Percentiles rank a stretch among this genome's conserved stretches.
These are phyloP conservation scores for Calonectria honghensis DNA, from an alignment of 2,329 filamentous ascomycete species.

Conservation along the genomic window DNA sequence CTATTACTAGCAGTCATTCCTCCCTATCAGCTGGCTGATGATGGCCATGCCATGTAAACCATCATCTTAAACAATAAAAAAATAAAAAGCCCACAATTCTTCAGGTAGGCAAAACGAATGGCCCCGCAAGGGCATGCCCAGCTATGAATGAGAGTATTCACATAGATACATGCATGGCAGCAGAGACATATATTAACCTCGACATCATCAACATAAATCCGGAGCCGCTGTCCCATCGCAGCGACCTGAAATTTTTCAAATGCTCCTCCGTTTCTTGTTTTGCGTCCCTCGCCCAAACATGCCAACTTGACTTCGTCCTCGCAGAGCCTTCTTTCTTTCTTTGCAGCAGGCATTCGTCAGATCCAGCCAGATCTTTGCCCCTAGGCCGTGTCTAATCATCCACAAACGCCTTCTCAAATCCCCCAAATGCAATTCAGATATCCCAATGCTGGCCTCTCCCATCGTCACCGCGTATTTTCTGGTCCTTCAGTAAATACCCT, in stretches of 20 bases:
- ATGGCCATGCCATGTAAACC: neutral
- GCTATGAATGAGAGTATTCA: neutral
- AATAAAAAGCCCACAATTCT: neutral
- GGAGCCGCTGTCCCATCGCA: conserved; percentile 19
- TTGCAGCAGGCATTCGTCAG: conserved; percentile 28
- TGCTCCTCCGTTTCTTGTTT: conserved; percentile 29
- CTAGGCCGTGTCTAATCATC: conserved; percentile 52
- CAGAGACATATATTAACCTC: conserved; percentile 15
- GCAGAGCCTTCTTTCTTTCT: conserved; percentile 1
- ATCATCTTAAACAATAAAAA: neutral
- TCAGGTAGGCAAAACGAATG: neutral
- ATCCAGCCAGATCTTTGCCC: conserved; percentile 30
- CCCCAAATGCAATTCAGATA: conserved; percentile 47
- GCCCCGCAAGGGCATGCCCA: neutral
- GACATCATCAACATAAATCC: conserved; percentile 35
- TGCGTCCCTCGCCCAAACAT: conserved; percentile 11
- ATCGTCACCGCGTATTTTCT: conserved; percentile 31
- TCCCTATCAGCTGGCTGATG: neutral
- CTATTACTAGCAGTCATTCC: neutral
- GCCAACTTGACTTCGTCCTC: conserved; percentile 1
- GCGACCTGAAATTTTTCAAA: conserved; percentile 26
- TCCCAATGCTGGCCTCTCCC: conserved; percentile 45
- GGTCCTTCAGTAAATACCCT: conserved; percentile 82
- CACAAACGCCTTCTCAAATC: conserved; percentile 55
- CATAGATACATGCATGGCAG: neutral